Conservation (phyloP, 2,329 filamentous ascomycete species). For the Claviceps spartinae region DNA sequence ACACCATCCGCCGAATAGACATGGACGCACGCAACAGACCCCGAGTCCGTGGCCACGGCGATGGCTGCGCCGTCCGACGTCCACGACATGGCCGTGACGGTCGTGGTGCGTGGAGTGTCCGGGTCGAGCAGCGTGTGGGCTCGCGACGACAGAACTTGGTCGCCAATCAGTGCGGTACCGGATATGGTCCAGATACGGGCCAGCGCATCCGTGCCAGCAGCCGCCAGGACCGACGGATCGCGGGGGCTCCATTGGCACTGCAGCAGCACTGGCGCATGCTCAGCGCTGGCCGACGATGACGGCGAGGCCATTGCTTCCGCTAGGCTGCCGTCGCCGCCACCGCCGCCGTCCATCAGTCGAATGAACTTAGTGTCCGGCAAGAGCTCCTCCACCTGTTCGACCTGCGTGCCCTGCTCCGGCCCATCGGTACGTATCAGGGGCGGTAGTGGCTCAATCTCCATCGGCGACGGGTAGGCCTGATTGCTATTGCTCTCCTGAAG, state of each 20-base stretch:
- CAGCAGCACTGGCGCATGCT: slow-evolving; percentile 47
- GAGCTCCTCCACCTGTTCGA: slow-evolving; percentile 50
- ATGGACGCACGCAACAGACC: slow-evolving; percentile 36
- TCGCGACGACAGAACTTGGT: slow-evolving; percentile 24
- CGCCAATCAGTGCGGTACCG: slow-evolving; percentile 25
- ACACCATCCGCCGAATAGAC: slow-evolving; percentile 43
- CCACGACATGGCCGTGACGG: slow-evolving; percentile 48
- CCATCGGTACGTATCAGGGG: slow-evolving; percentile 44
- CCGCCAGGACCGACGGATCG: slow-evolving; percentile 51
- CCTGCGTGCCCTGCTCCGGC: slow-evolving; percentile 49
- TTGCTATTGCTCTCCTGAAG: slow-evolving; percentile 26
- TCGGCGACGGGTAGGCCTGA: slow-evolving; percentile 52
- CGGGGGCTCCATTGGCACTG: slow-evolving; percentile 57
- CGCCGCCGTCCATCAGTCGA: slow-evolving; percentile 34
- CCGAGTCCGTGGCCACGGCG: slow-evolving; percentile 44
- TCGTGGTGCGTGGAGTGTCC: slow-evolving; percentile 36
- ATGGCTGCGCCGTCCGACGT: slow-evolving; percentile 41
- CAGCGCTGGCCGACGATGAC: slow-evolving; percentile 25
- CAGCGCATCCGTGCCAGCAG: slow-evolving; percentile 56
- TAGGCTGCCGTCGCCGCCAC: slow-evolving; percentile 20
- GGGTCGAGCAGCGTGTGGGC: slow-evolving; percentile 35
- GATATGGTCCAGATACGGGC: slow-evolving; percentile 54
- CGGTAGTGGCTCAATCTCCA: slow-evolving; percentile 41
- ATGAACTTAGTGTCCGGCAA: slow-evolving; percentile 47
- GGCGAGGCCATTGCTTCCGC: slow-evolving; percentile 17